Conservation (phyloP, 2,329 filamentous ascomycete species). For the Fusarium siculi region DNA sequence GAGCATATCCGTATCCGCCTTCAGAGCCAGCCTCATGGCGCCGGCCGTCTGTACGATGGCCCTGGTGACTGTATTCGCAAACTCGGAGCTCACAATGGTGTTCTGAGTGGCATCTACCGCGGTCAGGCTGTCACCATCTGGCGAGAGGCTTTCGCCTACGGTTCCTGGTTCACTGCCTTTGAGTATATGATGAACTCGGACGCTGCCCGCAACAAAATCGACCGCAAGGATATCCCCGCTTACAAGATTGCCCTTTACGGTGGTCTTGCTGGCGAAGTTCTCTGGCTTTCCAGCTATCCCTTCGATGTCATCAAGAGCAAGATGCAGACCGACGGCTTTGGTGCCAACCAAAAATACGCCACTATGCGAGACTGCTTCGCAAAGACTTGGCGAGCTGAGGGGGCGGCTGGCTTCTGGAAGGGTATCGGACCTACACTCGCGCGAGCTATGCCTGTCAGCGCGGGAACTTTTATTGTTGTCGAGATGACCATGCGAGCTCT, state of each 20-base stretch:
- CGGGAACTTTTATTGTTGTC: slow-evolving; percentile 93
- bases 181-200: slow-evolving; percentile 97
- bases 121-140: slow-evolving; percentile 86
- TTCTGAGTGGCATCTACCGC: slow-evolving; percentile 82
- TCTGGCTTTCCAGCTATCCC: slow-evolving; percentile 94
- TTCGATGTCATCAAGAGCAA: slow-evolving; percentile 99
- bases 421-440: slow-evolving; percentile 90
- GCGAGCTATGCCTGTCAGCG: slow-evolving; percentile 96
- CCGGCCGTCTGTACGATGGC: slow-evolving; percentile 79
- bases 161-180: slow-evolving; percentile 93
- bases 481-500: slow-evolving; percentile 74
- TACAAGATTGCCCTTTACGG: slow-evolving; percentile 93
- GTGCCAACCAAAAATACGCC: slow-evolving; percentile 74
- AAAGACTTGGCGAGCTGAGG: slow-evolving; percentile 82
- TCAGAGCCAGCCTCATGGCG: slow-evolving; percentile 94
- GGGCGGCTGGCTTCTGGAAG: slow-evolving; percentile 90
- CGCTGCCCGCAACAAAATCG: slow-evolving; percentile 78
- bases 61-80: slow-evolving; percentile 92
- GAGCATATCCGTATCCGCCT: slow-evolving; percentile 97
- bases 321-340: slow-evolving; percentile 98
- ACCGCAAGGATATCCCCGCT: slow-evolving; percentile 80
- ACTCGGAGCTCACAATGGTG: slow-evolving; percentile 72
- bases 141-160: slow-evolving; percentile 94
- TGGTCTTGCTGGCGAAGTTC: slow-evolving; percentile 89
- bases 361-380: slow-evolving; percentile 90